A percentile compares a stretch with the other conserved stretches of the same genome.
Evolutionary conservation across 768 basidiomycete genomes (phyloP).

Genomic region (Tylopilus balloui): DNA sequence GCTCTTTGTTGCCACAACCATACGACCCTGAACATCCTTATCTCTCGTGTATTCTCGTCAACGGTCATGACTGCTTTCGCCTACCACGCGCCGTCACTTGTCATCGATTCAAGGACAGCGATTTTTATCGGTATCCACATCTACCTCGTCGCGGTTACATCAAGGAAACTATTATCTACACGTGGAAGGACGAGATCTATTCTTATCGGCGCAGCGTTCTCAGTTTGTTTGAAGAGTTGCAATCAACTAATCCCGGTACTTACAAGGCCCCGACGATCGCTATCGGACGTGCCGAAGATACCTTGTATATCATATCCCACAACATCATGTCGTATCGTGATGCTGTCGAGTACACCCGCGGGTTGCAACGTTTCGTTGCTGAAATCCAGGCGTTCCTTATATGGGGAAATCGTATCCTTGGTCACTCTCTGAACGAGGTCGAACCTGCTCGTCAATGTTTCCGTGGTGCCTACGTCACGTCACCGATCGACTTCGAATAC

Average conservation of each 20-base stretch:
- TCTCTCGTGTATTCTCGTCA: background rate
- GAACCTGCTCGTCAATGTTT: background rate
- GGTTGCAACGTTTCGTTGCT: background rate
- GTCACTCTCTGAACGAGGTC: background rate
- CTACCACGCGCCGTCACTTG: background rate
- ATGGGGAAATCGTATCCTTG: background rate
- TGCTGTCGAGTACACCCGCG: background rate
- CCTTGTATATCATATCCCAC: background rate
- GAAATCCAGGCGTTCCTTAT: background rate
- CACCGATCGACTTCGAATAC: background rate
- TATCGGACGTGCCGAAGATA: background rate
- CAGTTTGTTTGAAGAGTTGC: background rate
- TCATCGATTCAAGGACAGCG: background rate
- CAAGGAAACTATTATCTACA: background rate
- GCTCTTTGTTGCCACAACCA: background rate
- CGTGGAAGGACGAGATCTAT: background rate
- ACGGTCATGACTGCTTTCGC: background rate
- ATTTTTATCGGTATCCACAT: background rate
- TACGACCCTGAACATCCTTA: background rate
- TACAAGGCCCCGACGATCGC: background rate
- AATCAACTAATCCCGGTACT: background rate
- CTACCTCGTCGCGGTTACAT: background rate
- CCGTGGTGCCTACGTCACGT: background rate
- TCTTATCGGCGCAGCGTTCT: background rate
- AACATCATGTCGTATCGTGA: constrained; percentile 1